phyloP scores from a whole-genome alignment of 2,329 filamentous ascomycete species.

The Dactylella cylindrospora region DNA sequence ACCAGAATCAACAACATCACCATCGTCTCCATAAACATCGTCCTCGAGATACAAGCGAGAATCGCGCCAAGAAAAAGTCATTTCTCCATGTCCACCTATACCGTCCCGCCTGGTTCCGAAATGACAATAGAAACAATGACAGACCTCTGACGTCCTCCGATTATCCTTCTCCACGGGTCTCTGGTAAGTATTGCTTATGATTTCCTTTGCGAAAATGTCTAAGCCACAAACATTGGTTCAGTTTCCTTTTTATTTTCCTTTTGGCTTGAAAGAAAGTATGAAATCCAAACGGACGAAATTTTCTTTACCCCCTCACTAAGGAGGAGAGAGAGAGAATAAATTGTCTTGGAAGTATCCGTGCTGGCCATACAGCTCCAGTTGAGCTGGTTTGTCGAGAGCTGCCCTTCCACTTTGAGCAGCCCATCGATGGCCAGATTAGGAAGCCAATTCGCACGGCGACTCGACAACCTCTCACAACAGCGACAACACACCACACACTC shows the following conservation, averaged over 20 bases:
- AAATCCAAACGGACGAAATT: too few species aligned
- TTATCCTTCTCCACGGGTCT: not conserved
- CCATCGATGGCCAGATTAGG: constrained; percentile 20
- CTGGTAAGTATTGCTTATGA: too few species aligned
- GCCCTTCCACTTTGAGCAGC: constrained; percentile 18
- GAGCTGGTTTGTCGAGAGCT: constrained; percentile 26
- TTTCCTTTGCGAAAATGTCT: too few species aligned
- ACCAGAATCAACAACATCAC: constrained; percentile 5
- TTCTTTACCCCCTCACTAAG: too few species aligned
- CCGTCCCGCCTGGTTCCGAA: constrained; percentile 22
- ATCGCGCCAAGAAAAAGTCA: constrained; percentile 7
- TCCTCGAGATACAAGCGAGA: too few species aligned
- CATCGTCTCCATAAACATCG: too few species aligned
- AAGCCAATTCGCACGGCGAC: constrained; percentile 37
- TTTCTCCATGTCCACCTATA: too few species aligned
- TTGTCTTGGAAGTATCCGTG: too few species aligned
- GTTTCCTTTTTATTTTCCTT: not conserved
- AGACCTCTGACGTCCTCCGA: constrained; percentile 3
- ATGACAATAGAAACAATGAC: constrained; percentile 6
- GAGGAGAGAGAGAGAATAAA: too few species aligned
- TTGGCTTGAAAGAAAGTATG: too few species aligned
- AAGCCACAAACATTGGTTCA: constrained; percentile 4
- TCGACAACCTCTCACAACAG: constrained; percentile 37
- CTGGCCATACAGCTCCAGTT: too few species aligned
- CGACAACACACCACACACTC: constrained; percentile 38